A percentile compares a stretch with the other conserved stretches of the same genome.
Evolutionary conservation across 225 moss, liverwort and hornwort species (phyloP).

Genomic region (Pseudisothecium myosuroides): DNA sequence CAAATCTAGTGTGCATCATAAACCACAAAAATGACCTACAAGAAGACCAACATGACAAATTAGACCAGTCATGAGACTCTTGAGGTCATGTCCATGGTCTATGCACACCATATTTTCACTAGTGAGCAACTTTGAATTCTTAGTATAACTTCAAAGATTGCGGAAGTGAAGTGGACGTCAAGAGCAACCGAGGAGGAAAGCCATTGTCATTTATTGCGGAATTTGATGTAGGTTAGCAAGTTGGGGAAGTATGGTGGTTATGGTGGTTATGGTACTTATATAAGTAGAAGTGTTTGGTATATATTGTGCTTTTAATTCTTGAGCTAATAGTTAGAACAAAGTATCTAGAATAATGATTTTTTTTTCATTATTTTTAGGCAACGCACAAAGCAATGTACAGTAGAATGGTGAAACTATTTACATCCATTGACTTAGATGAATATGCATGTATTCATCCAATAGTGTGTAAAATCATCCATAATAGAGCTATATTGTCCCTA

Average conservation of each 20-base stretch:
- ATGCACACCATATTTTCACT: not conserved
- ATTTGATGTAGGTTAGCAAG: not conserved
- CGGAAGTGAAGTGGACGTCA: accelerated
- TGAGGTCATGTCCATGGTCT: not conserved
- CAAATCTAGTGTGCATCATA: accelerated
- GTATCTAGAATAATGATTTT: not conserved
- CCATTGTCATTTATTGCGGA: not conserved
- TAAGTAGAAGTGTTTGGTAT: not conserved
- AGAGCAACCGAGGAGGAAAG: not conserved
- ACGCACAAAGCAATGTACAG: accelerated
- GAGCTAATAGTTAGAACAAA: not conserved
- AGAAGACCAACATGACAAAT: not conserved
- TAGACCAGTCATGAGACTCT: not conserved
- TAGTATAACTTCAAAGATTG: not conserved
- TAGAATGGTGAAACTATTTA: not conserved
- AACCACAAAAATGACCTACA: not conserved
- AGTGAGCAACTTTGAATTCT: not conserved
- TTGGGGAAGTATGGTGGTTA: not conserved
- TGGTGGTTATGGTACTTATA: not conserved
- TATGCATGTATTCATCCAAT: not conserved
- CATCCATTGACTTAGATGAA: not conserved
- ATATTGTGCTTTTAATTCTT: not conserved
- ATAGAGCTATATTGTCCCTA: not conserved
- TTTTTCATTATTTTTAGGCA: not conserved
- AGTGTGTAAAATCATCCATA: not conserved